A percentile compares a stretch with the other conserved stretches of the same genome.
Evolutionary conservation across 306 rosid species (phyloP).

Genomic region (Quercus gilva): DNA sequence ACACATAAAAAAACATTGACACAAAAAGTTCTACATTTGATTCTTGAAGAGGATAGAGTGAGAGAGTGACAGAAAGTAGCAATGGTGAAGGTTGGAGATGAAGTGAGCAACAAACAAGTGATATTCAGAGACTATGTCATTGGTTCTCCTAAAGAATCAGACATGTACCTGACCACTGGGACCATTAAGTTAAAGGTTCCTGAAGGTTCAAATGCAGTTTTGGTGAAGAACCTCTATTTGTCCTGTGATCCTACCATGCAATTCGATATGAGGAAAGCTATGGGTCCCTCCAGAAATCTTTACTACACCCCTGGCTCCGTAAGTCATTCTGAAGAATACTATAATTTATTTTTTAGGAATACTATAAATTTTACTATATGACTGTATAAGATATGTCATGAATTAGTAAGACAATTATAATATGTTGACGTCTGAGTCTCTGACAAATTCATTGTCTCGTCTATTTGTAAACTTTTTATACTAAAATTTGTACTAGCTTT

Average conservation of each 20-base stretch:
- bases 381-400: background rate
- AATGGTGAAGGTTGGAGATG: background rate
- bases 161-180: conserved; percentile 28
- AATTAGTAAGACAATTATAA: too few species aligned
- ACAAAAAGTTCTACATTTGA: too few species aligned
- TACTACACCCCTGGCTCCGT: conserved; percentile 46
- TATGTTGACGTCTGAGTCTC: too few species aligned
- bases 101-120: conserved; percentile 45
- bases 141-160: conserved; percentile 37
- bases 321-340: background rate
- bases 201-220: conserved; percentile 31
- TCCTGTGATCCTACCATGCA: conserved; percentile 68
- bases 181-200: conserved; percentile 36
- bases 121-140: conserved; percentile 25
- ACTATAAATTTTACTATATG: too few species aligned
- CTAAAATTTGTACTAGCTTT: background rate
- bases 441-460: background rate
- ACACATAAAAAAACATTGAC: too few species aligned
- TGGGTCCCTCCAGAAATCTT: background rate
- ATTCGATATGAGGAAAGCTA: conserved; percentile 11
- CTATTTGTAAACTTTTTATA: background rate
- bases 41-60: too few species aligned
- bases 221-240: conserved; percentile 58
- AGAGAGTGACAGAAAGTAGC: background rate
- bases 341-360: too few species aligned